These are phyloP conservation scores for Beauveria rudraprayagi DNA, from an alignment of 2,329 filamentous ascomycete species.

Conservation along the genomic window DNA sequence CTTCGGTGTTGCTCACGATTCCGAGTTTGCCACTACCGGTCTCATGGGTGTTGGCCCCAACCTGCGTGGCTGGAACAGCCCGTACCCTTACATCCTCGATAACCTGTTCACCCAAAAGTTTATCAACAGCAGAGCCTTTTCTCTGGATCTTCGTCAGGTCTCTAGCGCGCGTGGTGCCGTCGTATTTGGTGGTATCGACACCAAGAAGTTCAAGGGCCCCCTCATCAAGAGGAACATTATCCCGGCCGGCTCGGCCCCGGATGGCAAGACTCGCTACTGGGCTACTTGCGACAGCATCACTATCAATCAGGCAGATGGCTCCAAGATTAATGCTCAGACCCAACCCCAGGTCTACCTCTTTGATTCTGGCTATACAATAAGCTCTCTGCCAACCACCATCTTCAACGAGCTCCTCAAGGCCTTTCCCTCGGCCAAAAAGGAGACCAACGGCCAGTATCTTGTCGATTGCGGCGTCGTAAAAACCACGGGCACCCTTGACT, in stretches of 20 bases:
- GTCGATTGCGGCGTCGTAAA: constrained; percentile 35
- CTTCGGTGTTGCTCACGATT: constrained; percentile 29
- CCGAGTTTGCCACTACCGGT: constrained; percentile 21
- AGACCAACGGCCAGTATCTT: constrained; percentile 36
- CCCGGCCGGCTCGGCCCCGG: constrained; percentile 28
- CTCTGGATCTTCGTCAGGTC: constrained; percentile 26
- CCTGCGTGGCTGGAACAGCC: constrained; percentile 25
- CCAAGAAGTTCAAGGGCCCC: constrained; percentile 43
- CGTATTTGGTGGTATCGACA: constrained; percentile 51
- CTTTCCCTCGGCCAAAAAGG: constrained; percentile 37
- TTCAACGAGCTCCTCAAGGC: constrained; percentile 35
- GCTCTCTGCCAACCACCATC: constrained; percentile 53
- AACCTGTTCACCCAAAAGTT: constrained; percentile 25
- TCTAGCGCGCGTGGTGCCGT: constrained; percentile 24
- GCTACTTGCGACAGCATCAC: constrained; percentile 31
- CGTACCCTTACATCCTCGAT: constrained; percentile 29
- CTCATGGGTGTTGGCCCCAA: constrained; percentile 29
- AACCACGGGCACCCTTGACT: constrained; percentile 35
- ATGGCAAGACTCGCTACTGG: constrained; percentile 32
- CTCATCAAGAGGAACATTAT: constrained; percentile 51
- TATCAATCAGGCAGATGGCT: constrained; percentile 25
- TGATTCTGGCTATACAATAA: constrained; percentile 61
- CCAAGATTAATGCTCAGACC: constrained; percentile 37
- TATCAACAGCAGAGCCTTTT: constrained; percentile 30
- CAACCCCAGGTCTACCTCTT: constrained; percentile 42